Base-by-base conservation (phyloP, 2,329 filamentous ascomycete species). In the Fonsecaea monophora region DNA sequence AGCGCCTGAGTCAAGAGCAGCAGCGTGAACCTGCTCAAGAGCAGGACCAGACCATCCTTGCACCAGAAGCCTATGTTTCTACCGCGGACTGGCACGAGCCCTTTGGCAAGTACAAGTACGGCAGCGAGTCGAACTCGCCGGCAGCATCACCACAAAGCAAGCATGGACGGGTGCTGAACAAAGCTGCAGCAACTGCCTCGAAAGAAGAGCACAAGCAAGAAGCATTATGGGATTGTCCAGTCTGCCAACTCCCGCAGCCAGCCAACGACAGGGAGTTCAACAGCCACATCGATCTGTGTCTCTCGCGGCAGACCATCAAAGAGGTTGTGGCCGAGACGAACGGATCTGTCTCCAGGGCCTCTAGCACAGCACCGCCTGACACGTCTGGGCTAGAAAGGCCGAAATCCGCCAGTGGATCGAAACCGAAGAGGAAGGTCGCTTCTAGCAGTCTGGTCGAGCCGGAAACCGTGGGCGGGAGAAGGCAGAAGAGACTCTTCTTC, bases 281-380 rank as follows among this genome's bases (percentile, higher is more conserved):
- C 72, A 87, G 90, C 64, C 95, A 99, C 75, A 93, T 99, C 60
- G 95, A 99, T 76, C 86, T 91, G 8, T 99, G 95, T 77, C 84
- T 99, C 1, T 97, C 94, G 0, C 85, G 89, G 63, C 88, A 91
- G 74, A 92, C 92, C 0, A 98, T 99, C 73, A 90, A 90, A 54
- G 92, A 97, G 73, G 90, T 88, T 0, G 89, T 95, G 0, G 89
- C 71, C 12, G 68, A 71, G 59, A 63, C 64, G 10, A 38, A 65
- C 12, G 64, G 9, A 3, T 37, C 63, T 9, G 25, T 57, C 5
- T 40, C 30, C 25, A 34, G 32, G 2, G 61, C 45, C 34, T 60
- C 62, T 2, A 53, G 34, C 5, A 50, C 60, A 13, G 54, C 55
- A 15, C 61, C 67, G 1, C 64, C 65, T 1, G 69, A 68, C 35